phyloP scores from a whole-genome alignment of 2,329 filamentous ascomycete species.

The Penicillium freii region DNA sequence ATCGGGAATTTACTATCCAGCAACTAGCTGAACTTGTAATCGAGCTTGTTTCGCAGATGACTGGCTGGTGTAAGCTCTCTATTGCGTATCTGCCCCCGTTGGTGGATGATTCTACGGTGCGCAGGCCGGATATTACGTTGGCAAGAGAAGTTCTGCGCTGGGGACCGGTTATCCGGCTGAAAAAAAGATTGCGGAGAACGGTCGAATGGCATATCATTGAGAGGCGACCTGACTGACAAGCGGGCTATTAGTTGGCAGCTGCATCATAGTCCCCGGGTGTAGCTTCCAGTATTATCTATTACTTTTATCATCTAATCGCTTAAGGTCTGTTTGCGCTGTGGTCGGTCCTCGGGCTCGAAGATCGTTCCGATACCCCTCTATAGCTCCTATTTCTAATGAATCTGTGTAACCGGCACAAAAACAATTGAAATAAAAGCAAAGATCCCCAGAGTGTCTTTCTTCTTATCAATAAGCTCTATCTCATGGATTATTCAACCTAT shows the following conservation, averaged over 20 bases:
- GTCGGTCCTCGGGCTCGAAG: not conserved
- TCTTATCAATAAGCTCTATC: constrained; percentile 3
- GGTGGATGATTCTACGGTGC: constrained; percentile 5
- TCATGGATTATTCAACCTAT: not conserved
- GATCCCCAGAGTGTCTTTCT: not conserved
- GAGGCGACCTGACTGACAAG: not conserved
- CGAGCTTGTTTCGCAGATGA: constrained; percentile 17
- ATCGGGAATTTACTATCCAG: constrained; percentile 30
- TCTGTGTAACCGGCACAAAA: not conserved
- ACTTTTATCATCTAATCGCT: not conserved
- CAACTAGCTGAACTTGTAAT: constrained; percentile 28
- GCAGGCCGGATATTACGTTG: constrained; percentile 29
- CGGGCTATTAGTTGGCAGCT: not conserved
- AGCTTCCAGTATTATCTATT: not conserved
- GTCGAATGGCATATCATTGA: constrained; percentile 20
- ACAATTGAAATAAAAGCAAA: not conserved
- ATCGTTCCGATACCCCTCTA: not conserved
- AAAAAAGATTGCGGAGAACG: constrained; percentile 29
- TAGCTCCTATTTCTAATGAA: not conserved
- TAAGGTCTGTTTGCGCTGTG: not conserved
- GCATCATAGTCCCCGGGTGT: not conserved
- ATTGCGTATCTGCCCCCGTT: constrained; percentile 6
- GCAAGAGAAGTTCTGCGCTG: constrained; percentile 27
- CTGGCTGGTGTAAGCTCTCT: not conserved
- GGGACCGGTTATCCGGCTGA: constrained; percentile 24